These are phyloP conservation scores for Euptelea pleiosperma DNA, from an alignment of 164 flowering plant species.

Conservation along the genomic window DNA sequence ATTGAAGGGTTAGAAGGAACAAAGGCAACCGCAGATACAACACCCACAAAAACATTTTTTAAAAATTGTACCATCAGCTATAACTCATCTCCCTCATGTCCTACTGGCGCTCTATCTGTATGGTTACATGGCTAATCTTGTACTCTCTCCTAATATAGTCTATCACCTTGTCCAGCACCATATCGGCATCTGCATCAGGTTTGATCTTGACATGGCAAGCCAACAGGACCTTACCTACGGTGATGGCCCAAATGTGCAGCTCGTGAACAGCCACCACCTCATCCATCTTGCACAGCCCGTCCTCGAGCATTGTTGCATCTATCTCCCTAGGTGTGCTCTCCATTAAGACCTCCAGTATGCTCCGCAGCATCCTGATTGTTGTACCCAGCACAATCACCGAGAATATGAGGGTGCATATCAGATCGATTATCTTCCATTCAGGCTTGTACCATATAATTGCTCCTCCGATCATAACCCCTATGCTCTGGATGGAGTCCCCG, in stretches of 20 bases:
- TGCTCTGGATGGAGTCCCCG: slow-evolving; percentile 81
- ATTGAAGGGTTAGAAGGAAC: no score
- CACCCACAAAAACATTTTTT: background rate
- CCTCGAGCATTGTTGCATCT: slow-evolving; percentile 75
- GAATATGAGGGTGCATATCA: slow-evolving; percentile 77
- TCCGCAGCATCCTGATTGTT: slow-evolving; percentile 70
- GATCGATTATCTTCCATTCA: slow-evolving; percentile 74
- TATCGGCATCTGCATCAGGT: slow-evolving; percentile 77
- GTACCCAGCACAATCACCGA: slow-evolving; percentile 69
- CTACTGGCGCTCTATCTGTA: slow-evolving; percentile 74
- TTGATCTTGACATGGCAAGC: slow-evolving; percentile 80
- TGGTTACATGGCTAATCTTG: slow-evolving; percentile 84
- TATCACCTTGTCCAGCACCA: slow-evolving; percentile 65
- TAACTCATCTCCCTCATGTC: background rate
- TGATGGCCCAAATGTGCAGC: slow-evolving; percentile 89
- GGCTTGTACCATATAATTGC: slow-evolving; percentile 82
- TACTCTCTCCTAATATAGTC: slow-evolving; percentile 67
- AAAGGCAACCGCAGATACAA: no score
- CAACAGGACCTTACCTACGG: slow-evolving; percentile 73
- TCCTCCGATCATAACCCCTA: slow-evolving; percentile 90
- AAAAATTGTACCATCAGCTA: background rate
- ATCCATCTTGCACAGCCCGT: slow-evolving; percentile 77
- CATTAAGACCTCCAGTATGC: slow-evolving; percentile 79
- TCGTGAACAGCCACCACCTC: slow-evolving; percentile 86
- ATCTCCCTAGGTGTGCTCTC: slow-evolving; percentile 93